Base-by-base conservation (phyloP, 352 stramenopile genomes). In the Phytophthora europaea region DNA sequence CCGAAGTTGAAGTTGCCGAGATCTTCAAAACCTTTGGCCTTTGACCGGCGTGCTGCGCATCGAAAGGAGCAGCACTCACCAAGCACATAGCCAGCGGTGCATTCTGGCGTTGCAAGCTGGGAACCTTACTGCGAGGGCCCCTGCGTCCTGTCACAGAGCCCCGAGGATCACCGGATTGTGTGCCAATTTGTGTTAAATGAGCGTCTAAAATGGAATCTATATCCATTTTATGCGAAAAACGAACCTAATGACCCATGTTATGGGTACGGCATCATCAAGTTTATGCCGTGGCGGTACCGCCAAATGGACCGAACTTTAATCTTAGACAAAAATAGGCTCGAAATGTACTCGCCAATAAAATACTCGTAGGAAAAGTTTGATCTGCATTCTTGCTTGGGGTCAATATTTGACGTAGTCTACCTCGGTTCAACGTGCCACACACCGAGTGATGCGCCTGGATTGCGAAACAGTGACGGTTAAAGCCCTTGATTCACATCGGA, bases 81-180 rank as follows among this genome's bases (percentile, higher is more conserved):
- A 18, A 47, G 38, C 9, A 16, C 38, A 47, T 47, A 47, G 40
- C 5, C 40, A 47, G 7, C 20, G n/a, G n/a, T 12, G 36, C 55
- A 48, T 22, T 48, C 40, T 15, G 40, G 15, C 40, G 15, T 48
- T 48, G 13, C 40, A 47, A 47, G 38, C 38, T n/a, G 12, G 38
- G 38, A 47, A n/a, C 13, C 2, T 47, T 47, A 47, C 4, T 12
- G 38, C 33, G 33, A 38, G 34, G 40, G 40, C 16, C 2, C 8
- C 18, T 48, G 40, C 15, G 34, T 5, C 40, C 40, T 48, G 40
- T 48, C 40, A 48, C 40, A 22, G 15, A 20, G 26, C 38, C 12
- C 54, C 61, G 61, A 50, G 61, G 36, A 52, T 67, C 61, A 67
- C 33, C 23, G 31, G 61, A 67, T 61, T 54, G 12, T 67, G 20